Evolutionary conservation across 2,329 filamentous ascomycete genomes (phyloP).

Genomic region (Alternaria incomplexa): DNA sequence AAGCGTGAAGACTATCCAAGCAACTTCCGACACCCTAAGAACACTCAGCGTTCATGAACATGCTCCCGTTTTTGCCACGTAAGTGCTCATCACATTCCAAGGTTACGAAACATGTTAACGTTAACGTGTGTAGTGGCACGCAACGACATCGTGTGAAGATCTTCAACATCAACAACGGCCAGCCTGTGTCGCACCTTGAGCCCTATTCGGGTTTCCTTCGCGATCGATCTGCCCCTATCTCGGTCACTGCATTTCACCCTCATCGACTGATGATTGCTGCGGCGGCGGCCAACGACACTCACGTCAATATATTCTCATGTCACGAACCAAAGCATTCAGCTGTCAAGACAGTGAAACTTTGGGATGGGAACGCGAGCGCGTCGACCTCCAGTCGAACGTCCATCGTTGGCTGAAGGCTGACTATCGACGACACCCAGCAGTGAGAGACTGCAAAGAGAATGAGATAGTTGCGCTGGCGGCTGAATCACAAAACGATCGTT

Average conservation of each 20-base stretch:
- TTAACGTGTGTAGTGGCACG: conserved; percentile 69
- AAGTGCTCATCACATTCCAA: conserved; percentile 65
- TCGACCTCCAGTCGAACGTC: conserved; percentile 26
- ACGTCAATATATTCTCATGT: conserved; percentile 82
- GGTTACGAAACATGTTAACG: conserved; percentile 36
- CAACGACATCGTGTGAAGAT: conserved; percentile 88
- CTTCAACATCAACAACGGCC: conserved; percentile 81
- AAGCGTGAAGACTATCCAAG: conserved; percentile 74
- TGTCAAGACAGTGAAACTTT: conserved; percentile 40
- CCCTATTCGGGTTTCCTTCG: conserved; percentile 90
- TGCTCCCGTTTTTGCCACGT: conserved; percentile 82
- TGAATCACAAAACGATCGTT: neutral
- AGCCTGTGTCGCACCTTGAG: conserved; percentile 80
- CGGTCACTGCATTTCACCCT: conserved; percentile 91
- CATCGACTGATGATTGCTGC: conserved; percentile 91
- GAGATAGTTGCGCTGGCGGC: neutral
- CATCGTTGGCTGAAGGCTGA: conserved; percentile 13
- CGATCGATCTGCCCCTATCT: conserved; percentile 80
- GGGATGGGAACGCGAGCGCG: conserved; percentile 36
- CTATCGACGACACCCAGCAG: neutral
- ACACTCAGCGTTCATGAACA: conserved; percentile 95
- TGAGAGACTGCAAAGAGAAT: neutral
- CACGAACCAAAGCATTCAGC: conserved; percentile 32
- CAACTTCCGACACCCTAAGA: conserved; percentile 77
- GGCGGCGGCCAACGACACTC: conserved; percentile 82